Evolutionary conservation across 257 asterid genomes (phyloP), one percentile per base, ranked within the genome.

Genomic region (Verbascum thapsus): DNA sequence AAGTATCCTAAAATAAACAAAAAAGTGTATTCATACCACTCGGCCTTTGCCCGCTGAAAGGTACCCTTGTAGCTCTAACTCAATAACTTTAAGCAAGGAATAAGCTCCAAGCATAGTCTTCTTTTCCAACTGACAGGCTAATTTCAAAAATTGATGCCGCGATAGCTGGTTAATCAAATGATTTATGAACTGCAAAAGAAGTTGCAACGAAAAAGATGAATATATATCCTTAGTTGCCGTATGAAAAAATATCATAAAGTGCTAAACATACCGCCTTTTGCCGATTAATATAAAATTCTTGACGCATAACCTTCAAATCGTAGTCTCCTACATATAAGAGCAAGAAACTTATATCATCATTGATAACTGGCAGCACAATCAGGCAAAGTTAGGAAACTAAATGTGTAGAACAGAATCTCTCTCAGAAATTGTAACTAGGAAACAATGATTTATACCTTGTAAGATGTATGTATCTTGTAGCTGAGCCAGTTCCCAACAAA

Each of bases 301-400:
- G 99, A 44, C 99, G 97, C 97, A 87, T 92, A 83, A 92, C 99
- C 79, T 92, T 92, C 56, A 92, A 85, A 87, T 92, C 99, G 44
- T 92, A 92, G 65, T 92, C 99, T 77, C 97, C 99, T 92, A 64
- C 42, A 77, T 37, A 71, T 3, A 61, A 17, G 20, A 67, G 45
- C 12, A 50, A 48, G 52, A 8, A 55, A 62, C 44, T 52, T 15
- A 50, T 52, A 54, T 30, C 41, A 65, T 63, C 52, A 35, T 42
- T 53, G 20, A 61, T 52, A 67, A 58, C 40, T 59, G 47, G 63
- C 55, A 45, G 55, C 35, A 75, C n/a, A 41, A 7, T 8, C 9
- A 37, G 47, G 41, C 20, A 64, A 49, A 51, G 45, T 43, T 41
- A 64, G 55, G 18, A 52, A 55, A 50, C 54, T 35, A 50, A 39